Percentiles rank a stretch among this genome's conserved stretches.
These are phyloP conservation scores for Blumeria graminis DNA, from an alignment of 2,329 filamentous ascomycete genomes.

Conservation along the genomic window DNA sequence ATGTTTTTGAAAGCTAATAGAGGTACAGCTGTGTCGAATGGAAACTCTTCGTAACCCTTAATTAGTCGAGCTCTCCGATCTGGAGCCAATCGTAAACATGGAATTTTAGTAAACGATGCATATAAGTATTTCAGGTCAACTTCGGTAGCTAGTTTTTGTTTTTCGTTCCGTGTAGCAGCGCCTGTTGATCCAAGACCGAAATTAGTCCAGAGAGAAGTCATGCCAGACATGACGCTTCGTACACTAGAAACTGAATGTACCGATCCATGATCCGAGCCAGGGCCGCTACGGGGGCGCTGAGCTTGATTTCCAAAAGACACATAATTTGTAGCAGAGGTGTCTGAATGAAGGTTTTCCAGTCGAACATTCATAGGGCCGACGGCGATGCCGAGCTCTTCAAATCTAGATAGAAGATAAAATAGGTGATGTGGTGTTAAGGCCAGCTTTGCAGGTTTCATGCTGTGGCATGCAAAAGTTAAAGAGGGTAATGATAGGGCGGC, in stretches of 20 bases:
- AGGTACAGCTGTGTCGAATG: slow-evolving; percentile 90
- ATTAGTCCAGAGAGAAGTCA: slow-evolving; percentile 80
- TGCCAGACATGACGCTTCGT: slow-evolving; percentile 88
- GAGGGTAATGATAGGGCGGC: slow-evolving; percentile 70
- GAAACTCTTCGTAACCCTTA: slow-evolving; percentile 86
- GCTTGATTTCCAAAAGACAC: slow-evolving; percentile 81
- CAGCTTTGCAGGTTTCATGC: slow-evolving; percentile 70
- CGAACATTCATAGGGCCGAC: slow-evolving; percentile 94
- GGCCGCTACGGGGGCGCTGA: slow-evolving; percentile 54
- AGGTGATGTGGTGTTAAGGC: slow-evolving; percentile 88
- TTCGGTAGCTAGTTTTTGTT: slow-evolving; percentile 65
- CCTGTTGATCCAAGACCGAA: slow-evolving; percentile 64
- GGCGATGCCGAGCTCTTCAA: slow-evolving; percentile 73
- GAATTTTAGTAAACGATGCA: slow-evolving; percentile 95
- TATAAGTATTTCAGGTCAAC: slow-evolving; percentile 89
- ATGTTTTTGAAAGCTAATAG: slow-evolving; percentile 96
- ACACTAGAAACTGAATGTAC: slow-evolving; percentile 93
- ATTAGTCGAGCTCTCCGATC: slow-evolving; percentile 83
- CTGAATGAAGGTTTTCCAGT: slow-evolving; percentile 80
- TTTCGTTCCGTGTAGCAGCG: slow-evolving; percentile 60
- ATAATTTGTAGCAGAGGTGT: slow-evolving; percentile 69
- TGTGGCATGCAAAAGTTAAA: slow-evolving; percentile 63
- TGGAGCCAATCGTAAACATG: slow-evolving; percentile 69
- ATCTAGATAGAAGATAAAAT: slow-evolving; percentile 85
- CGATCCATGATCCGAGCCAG: slow-evolving; percentile 63